Conservation (phyloP, 495 filamentous ascomycete species). For the Cairneyella variabilis region DNA sequence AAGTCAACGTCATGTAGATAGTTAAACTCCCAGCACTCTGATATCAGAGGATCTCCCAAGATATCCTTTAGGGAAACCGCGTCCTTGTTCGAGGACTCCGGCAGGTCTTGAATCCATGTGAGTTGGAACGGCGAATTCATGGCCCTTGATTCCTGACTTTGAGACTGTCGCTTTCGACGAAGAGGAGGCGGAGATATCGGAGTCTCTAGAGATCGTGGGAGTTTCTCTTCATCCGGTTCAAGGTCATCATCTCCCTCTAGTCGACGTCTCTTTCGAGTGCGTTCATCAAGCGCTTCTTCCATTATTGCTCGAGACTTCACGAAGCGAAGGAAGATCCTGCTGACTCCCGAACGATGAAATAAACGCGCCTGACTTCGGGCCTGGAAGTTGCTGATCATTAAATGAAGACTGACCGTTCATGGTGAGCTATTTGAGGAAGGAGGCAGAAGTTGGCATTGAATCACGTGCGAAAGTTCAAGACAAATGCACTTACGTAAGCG, state of each 20-base stretch:
- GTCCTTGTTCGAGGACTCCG: conserved; percentile 58
- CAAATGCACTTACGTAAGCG: background rate
- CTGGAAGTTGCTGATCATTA: background rate
- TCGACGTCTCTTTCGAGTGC: conserved; percentile 19
- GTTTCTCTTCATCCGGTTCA: background rate
- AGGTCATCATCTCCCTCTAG: conserved; percentile 8
- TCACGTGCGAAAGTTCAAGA: background rate
- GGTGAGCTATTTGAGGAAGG: too few species aligned
- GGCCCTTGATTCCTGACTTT: background rate
- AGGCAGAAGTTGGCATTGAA: background rate
- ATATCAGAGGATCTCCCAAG: conserved; percentile 76
- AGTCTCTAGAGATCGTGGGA: conserved; percentile 9
- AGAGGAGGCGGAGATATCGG: conserved; percentile 26
- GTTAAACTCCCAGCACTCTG: conserved; percentile 89
- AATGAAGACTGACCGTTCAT: too few species aligned
- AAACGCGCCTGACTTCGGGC: background rate
- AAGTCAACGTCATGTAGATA: conserved; percentile 82
- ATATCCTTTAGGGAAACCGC: conserved; percentile 66
- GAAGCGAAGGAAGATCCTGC: background rate
- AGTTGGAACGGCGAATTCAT: conserved; percentile 68
- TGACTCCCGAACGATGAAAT: background rate
- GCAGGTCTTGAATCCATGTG: conserved; percentile 64
- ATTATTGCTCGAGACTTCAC: conserved; percentile 5
- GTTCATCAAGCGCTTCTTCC: conserved; percentile 13
- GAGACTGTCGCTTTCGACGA: background rate